Conservation (phyloP, 2,329 filamentous ascomycete species). For the Berkeleyomyces basicola region DNA sequence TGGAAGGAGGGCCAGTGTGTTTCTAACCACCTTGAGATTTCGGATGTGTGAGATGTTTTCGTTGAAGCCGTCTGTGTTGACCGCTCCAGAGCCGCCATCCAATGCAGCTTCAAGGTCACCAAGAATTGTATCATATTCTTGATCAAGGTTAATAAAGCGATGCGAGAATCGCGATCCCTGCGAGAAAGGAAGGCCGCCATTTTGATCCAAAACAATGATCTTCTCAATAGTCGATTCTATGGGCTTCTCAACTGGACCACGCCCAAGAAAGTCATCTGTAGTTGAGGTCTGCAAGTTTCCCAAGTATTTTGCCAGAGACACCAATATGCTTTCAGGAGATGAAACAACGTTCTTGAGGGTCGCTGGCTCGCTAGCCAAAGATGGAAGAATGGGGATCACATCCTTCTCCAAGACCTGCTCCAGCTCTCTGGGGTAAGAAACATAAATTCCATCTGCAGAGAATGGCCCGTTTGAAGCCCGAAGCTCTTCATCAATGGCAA, state of each 20-base stretch:
- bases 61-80: not conserved
- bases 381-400: conserved; percentile 9
- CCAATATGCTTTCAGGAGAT: conserved; percentile 44
- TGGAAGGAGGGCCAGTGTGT: conserved; percentile 59
- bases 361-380: conserved; percentile 8
- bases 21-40: conserved; percentile 58
- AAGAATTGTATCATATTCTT: conserved; percentile 62
- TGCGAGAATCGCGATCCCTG: conserved; percentile 23
- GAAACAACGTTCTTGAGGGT: conserved; percentile 16
- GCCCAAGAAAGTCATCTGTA: conserved; percentile 1
- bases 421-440: conserved; percentile 7
- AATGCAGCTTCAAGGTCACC: conserved; percentile 20
- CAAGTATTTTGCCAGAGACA: conserved; percentile 63
- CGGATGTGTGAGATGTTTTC: conserved; percentile 33
- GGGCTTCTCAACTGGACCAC: conserved; percentile 1
- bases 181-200: conserved; percentile 66
- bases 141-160: conserved; percentile 75
- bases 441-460: conserved; percentile 5
- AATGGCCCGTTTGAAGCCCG: not conserved
- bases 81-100: conserved; percentile 13
- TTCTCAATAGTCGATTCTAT: conserved; percentile 55
- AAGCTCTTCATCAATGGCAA: conserved; percentile 14
- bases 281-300: conserved; percentile 41
- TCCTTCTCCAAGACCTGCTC: conserved; percentile 1
- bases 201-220: conserved; percentile 72